phyloP scores from a whole-genome alignment of 345 rosid species.

The Gossypium anomalum region DNA sequence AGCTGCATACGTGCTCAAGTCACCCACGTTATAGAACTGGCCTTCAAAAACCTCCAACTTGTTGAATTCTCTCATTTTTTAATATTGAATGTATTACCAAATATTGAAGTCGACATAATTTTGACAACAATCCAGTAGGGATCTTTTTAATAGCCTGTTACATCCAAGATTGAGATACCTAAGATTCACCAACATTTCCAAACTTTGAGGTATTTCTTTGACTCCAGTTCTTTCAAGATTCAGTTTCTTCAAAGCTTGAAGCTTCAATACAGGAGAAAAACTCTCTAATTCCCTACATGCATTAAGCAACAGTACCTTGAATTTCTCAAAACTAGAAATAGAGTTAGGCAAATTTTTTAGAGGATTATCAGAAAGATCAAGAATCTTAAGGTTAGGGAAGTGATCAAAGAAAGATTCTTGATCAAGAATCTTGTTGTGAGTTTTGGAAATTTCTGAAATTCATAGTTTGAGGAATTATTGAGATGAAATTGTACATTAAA shows the following conservation, averaged over 20 bases:
- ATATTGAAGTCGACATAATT: not conserved
- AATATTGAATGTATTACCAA: not conserved
- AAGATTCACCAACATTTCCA: not conserved
- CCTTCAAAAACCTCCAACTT: slow-evolving; percentile 9
- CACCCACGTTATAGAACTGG: no score
- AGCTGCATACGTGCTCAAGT: not conserved
- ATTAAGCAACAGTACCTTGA: not conserved
- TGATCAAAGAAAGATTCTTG: slow-evolving; percentile 12
- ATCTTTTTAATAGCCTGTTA: not conserved
- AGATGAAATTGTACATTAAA: not conserved
- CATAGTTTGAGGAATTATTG: slow-evolving; percentile 12
- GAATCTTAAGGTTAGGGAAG: slow-evolving; percentile 8
- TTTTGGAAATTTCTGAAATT: not conserved
- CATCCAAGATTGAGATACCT: not conserved
- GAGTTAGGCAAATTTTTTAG: not conserved
- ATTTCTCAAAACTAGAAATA: not conserved
- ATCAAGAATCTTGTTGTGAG: slow-evolving; percentile 12
- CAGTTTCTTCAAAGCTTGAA: not conserved
- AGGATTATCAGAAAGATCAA: slow-evolving; percentile 8
- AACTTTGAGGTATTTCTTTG: not conserved
- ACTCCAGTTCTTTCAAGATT: not conserved
- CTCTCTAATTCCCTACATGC: not conserved
- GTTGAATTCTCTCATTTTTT: not conserved
- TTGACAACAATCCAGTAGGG: not conserved
- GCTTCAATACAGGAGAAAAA: not conserved